Evolutionary conservation across 2,329 filamentous ascomycete genomes (phyloP).

Genomic region (Hortaea werneckii): DNA sequence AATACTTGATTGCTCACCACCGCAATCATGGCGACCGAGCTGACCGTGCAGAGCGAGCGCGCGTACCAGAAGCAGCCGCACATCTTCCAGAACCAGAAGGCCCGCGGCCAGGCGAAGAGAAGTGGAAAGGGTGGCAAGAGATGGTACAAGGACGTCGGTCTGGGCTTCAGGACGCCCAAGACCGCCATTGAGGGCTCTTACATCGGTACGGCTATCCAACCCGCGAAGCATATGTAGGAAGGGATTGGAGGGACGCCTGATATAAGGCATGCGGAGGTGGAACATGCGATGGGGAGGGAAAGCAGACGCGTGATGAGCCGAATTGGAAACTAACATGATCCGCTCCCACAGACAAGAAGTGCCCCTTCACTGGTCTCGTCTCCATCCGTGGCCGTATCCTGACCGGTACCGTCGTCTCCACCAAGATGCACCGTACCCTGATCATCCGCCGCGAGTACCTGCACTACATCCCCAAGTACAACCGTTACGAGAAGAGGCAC

Average conservation of each 20-base stretch:
- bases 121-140: slow-evolving; percentile 86
- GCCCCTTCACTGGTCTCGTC: slow-evolving; percentile 97
- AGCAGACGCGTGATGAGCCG: neutral
- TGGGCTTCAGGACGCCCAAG: slow-evolving; percentile 98
- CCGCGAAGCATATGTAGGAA: neutral
- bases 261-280: neutral
- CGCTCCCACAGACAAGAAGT: slow-evolving; percentile 83
- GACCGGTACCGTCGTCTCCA: slow-evolving; percentile 96
- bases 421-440: slow-evolving; percentile 99
- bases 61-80: slow-evolving; percentile 99
- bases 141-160: slow-evolving; percentile 99
- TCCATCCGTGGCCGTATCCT: slow-evolving; percentile 99
- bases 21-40: slow-evolving; percentile 87
- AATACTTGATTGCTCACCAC: slow-evolving; percentile 10
- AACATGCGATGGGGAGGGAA: neutral
- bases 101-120: slow-evolving; percentile 69
- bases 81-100: slow-evolving; percentile 98
- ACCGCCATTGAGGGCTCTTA: slow-evolving; percentile 97
- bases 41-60: slow-evolving; percentile 99
- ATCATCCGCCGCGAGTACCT: slow-evolving; percentile 99
- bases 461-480: slow-evolving; percentile 99
- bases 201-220: slow-evolving; percentile 64
- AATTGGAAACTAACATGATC: neutral
- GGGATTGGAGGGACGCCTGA: slow-evolving; percentile 1
- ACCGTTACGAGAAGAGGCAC: slow-evolving; percentile 99